Base-by-base conservation (phyloP, 305 asterid genomes). In the Nicotiana rustica region DNA sequence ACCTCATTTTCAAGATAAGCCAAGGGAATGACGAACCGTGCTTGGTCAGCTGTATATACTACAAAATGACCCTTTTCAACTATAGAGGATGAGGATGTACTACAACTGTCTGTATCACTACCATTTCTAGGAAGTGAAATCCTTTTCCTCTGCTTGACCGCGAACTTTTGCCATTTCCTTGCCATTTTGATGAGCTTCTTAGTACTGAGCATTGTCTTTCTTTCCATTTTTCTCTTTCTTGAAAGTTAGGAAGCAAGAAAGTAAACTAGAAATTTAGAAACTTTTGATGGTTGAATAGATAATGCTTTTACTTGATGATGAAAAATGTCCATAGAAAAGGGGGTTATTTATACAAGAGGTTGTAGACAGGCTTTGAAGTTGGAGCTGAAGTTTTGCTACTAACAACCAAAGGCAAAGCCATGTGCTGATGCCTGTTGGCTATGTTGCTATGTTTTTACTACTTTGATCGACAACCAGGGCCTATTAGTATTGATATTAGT, bases 171-270 rank as follows among this genome's bases (percentile, higher is more conserved):
- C 81, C 81, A 77, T 77, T 1, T 77, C 67, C 67, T 77, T 0
- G 1, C 69, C 81, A 77, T 59, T 8, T 77, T 35, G 49, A 77
- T 77, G 69, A 77, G 81, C 6, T 56, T 77, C 69, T 77, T 77
- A 15, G 81, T 17, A 35, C 56, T 69, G 59, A 69, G 4, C 59
- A 69, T 69, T 41, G 57, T 36, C 10, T 36, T 69, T 59, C 29
- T 59, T 59, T 59, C 66, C 66, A 60, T 60, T 60, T 60, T 19
- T 60, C 21, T 60, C 18, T 19, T 60, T 60, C 66, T 60, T 18
- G 66, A 18, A 3, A 60, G 14, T 18, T 1, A 7, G 0, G 66
- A 18, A 60, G 31, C 14, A 60, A 60, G 31, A 60, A 60, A 60
- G 14, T 60, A 60, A 10, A 60, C 5, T 2, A 41, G 49, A 7